Percentiles rank a stretch among this genome's conserved stretches.
These are phyloP conservation scores for Ascochyta lentis DNA, from an alignment of 2,329 filamentous ascomycete species.

Conservation along the genomic window DNA sequence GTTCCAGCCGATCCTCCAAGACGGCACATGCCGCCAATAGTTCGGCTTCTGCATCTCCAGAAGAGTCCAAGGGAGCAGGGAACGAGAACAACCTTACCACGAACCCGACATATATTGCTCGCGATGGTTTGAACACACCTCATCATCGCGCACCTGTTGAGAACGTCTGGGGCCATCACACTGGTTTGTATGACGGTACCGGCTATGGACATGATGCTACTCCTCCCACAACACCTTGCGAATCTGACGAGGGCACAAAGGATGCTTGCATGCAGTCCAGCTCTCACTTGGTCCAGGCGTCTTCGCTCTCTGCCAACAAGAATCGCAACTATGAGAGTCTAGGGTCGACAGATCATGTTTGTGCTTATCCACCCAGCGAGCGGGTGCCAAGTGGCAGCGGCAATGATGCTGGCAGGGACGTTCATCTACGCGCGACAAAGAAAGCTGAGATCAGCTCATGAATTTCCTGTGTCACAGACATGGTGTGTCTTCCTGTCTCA, in stretches of 20 bases:
- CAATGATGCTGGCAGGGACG: background rate
- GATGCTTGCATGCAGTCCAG: background rate
- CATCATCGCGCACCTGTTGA: background rate
- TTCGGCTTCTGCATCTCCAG: background rate
- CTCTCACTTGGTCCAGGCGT: background rate
- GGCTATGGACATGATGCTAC: conserved; percentile 29
- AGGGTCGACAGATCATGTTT: conserved; percentile 7
- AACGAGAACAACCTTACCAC: background rate
- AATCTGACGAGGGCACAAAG: conserved; percentile 8
- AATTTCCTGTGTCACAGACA: background rate
- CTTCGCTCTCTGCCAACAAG: background rate
- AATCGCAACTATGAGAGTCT: background rate
- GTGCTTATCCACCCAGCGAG: background rate
- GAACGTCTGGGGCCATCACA: conserved; percentile 23
- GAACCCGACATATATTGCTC: conserved; percentile 17
- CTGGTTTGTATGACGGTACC: conserved; percentile 33
- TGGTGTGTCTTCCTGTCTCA: background rate
- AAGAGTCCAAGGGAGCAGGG: background rate
- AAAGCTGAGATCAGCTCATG: background rate
- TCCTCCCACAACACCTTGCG: background rate
- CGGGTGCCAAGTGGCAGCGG: background rate
- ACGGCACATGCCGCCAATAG: background rate
- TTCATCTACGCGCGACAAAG: background rate
- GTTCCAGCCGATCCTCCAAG: background rate
- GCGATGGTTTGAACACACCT: background rate